A percentile compares a stretch with the other conserved stretches of the same genome.
These are phyloP conservation scores for Epichloe festucae DNA, from an alignment of 2,329 filamentous ascomycete genomes.

Conservation along the genomic window DNA sequence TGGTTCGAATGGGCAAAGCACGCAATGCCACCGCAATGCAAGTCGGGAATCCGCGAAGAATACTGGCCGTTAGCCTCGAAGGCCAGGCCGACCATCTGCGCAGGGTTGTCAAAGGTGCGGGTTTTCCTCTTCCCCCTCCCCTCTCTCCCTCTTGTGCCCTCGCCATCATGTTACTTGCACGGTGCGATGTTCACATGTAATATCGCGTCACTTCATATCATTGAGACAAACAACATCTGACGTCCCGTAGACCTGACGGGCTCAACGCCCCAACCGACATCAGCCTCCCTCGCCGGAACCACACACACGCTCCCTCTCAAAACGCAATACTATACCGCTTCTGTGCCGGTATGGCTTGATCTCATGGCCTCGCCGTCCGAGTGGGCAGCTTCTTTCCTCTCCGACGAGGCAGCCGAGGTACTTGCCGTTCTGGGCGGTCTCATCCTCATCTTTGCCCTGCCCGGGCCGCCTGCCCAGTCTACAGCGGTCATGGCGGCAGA, in stretches of 20 bases:
- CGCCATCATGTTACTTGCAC: background rate
- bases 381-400: conserved; percentile 48
- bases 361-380: conserved; percentile 36
- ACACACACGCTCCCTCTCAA: conserved; percentile 42
- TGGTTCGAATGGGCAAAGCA: background rate
- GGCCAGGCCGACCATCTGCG: conserved; percentile 33
- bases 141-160: background rate
- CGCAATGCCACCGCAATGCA: background rate
- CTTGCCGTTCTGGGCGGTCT: conserved; percentile 46
- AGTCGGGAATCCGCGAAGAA: conserved; percentile 28
- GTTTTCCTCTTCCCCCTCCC: background rate
- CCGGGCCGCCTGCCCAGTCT: conserved; percentile 5
- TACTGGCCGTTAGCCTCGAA: conserved; percentile 43
- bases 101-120: conserved; percentile 39
- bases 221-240: background rate
- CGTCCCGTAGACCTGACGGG: conserved; percentile 38
- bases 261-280: conserved; percentile 24
- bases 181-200: too few relatives aligned
- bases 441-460: conserved; percentile 28
- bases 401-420: conserved; percentile 48
- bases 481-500: conserved; percentile 9
- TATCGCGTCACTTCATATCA: background rate
- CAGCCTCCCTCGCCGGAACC: conserved; percentile 40
- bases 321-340: conserved; percentile 48
- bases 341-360: conserved; percentile 56